Evolutionary conservation across 1,139 yeast genomes (phyloP), one percentile per base, ranked within the genome.

Genomic region (Zygoascus hellenicus): DNA sequence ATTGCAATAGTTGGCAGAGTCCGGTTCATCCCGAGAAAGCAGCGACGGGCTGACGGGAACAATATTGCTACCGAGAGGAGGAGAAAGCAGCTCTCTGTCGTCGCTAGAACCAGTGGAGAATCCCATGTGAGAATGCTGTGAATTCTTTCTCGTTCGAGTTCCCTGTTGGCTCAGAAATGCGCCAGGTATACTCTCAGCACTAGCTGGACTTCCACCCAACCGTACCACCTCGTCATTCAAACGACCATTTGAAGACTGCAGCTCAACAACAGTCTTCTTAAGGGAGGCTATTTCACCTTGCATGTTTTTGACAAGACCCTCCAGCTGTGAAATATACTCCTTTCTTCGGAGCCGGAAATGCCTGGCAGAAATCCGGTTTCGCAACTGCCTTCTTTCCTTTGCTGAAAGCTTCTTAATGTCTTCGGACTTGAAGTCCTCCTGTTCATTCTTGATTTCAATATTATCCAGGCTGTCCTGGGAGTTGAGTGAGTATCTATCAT

Each of bases 311-410:
- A 62, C 60, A 22, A 59, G 54, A 33, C 53, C 50, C 45, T 63
- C 67, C 19, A 63, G 54, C 38, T 62, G 64, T 13, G 60, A 50
- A 45, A 63, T 62, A 48, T 62, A 63, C 51, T 60, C 66, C 51
- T 63, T 63, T 39, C 67, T 51, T n/a, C 67, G 55, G 42, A 62
- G 54, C 5, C 67, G 56, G 49, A 63, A 63, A 46, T 63, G 66
- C 13, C 67, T 53, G 2, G 67, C 67, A 5, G 65, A 60, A 11
- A 63, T 66, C 42, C 63, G 53, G 48, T 63, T 63, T 29, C 67
- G 54, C 30, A 63, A 54, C 49, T 63, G 67, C 11, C 67, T 52
- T 9, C 66, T 61, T 48, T 63, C 63, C 39, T 59, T 58, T 16
- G 66, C 54, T 14, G 63, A 51, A 17, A 63, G 55, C 40, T 56